A percentile compares a stretch with the other conserved stretches of the same genome.
phyloP scores from a whole-genome alignment of 805 yeast genomes.

The Blastobotrys americana region DNA sequence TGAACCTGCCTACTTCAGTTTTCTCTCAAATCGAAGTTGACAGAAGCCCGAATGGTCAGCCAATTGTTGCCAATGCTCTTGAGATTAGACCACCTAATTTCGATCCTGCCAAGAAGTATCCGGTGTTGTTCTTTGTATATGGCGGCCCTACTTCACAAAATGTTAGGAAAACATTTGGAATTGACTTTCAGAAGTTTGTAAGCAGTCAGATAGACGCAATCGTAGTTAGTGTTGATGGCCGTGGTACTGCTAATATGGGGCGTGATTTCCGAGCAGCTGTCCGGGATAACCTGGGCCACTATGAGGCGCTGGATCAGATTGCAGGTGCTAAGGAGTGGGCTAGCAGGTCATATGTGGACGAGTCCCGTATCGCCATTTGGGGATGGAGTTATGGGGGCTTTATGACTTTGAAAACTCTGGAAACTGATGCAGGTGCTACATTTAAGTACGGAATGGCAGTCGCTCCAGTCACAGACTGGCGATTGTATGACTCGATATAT shows the following conservation, averaged over 20 bases:
- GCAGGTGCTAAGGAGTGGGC: constrained; percentile 73
- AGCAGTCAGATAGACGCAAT: constrained; percentile 74
- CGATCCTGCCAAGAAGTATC: constrained; percentile 55
- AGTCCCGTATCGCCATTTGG: constrained; percentile 72
- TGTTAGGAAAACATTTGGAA: constrained; percentile 54
- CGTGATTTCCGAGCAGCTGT: constrained; percentile 69
- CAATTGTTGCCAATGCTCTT: constrained; percentile 45
- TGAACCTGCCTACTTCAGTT: constrained; percentile 49
- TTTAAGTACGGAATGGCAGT: constrained; percentile 91
- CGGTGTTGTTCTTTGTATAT: constrained; percentile 81
- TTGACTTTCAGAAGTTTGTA: constrained; percentile 65
- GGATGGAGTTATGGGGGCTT: constrained; percentile 99
- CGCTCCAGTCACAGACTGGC: constrained; percentile 97
- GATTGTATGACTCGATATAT: constrained; percentile 82
- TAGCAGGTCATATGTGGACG: constrained; percentile 55
- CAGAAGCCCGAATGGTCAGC: constrained; percentile 38
- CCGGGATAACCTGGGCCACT: constrained; percentile 71
- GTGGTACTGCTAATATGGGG: constrained; percentile 93
- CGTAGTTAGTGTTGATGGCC: constrained; percentile 92
- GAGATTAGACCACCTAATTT: constrained; percentile 77
- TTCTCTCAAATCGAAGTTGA: constrained; percentile 39
- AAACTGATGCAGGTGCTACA: constrained; percentile 63
- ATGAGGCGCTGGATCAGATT: constrained; percentile 82
- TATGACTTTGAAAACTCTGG: constrained; percentile 82
- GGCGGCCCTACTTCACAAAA: constrained; percentile 95